phyloP scores from a whole-genome alignment of 495 filamentous ascomycete species.

The Friedmanniomyces endolithicus region DNA sequence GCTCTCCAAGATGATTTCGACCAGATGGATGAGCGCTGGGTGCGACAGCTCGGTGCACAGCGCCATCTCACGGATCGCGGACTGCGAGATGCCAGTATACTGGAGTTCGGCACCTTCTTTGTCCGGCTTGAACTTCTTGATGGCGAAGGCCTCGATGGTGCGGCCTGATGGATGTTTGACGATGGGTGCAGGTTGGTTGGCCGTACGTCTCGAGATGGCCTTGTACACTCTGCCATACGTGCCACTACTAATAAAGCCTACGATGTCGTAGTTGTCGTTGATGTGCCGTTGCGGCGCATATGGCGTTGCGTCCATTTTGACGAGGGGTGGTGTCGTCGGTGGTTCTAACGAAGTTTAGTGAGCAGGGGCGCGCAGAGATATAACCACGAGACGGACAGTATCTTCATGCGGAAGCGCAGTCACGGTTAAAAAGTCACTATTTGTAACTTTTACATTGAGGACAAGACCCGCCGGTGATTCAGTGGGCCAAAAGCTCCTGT shows the following conservation, averaged over 20 bases:
- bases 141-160: constrained; percentile 15
- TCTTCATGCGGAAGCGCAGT: too few species aligned
- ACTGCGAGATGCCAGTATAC: constrained; percentile 96
- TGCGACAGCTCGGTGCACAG: constrained; percentile 87
- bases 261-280: constrained; percentile 81
- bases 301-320: constrained; percentile 17
- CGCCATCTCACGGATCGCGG: constrained; percentile 96
- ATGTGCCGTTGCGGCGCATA: constrained; percentile 38
- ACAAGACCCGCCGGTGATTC: too few species aligned
- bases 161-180: constrained; percentile 13
- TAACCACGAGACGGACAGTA: too few species aligned
- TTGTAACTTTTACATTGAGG: too few species aligned
- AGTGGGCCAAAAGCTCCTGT: too few species aligned
- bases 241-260: constrained; percentile 95
- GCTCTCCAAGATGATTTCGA: constrained; percentile 95
- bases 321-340: constrained; percentile 14
- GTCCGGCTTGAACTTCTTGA: constrained; percentile 83
- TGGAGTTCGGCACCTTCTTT: constrained; percentile 86
- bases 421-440: too few species aligned
- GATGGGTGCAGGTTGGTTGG: background rate
- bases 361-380: background rate
- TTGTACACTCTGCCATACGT: constrained; percentile 99
- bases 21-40: constrained; percentile 75
- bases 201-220: constrained; percentile 55
- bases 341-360: constrained; percentile 6